Percentiles rank a stretch among this genome's conserved stretches.
phyloP scores from a whole-genome alignment of 2,329 filamentous ascomycete genomes.

The Diplodia mutila region DNA sequence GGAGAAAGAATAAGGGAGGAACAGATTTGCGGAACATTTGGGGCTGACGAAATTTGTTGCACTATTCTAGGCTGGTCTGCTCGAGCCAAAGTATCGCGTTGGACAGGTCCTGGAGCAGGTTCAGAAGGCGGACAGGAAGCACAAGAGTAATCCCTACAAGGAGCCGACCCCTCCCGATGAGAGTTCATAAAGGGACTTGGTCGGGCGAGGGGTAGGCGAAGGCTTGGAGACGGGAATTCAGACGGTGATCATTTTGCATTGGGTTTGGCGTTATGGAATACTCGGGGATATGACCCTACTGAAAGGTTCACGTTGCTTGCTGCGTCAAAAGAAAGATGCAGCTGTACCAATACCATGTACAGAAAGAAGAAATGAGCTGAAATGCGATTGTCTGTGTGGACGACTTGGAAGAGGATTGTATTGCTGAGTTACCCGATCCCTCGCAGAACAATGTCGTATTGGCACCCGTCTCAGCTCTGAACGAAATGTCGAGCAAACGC shows the following conservation, averaged over 20 bases:
- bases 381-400: not conserved
- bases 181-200: not conserved
- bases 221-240: not conserved
- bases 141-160: not conserved
- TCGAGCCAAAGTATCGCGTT: conserved; percentile 43
- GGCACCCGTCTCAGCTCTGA: not conserved
- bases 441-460: too few species aligned
- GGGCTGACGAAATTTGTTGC: not conserved
- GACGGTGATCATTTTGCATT: conserved; percentile 7
- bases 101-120: conserved; percentile 39
- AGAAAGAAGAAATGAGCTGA: not conserved
- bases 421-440: not conserved
- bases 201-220: not conserved
- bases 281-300: not conserved
- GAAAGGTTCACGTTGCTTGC: conserved; percentile 1
- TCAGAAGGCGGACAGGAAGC: conserved; percentile 33
- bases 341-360: conserved; percentile 17
- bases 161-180: not conserved
- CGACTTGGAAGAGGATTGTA: not conserved
- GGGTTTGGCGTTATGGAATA: conserved; percentile 13
- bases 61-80: conserved; percentile 37
- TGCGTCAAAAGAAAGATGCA: not conserved
- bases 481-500: not conserved
- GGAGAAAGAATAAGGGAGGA: too few species aligned
- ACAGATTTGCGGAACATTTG: too few species aligned